These are phyloP conservation scores for Colletotrichum sp. DNA, from an alignment of 2,329 filamentous ascomycete genomes.

Conservation along the genomic window DNA sequence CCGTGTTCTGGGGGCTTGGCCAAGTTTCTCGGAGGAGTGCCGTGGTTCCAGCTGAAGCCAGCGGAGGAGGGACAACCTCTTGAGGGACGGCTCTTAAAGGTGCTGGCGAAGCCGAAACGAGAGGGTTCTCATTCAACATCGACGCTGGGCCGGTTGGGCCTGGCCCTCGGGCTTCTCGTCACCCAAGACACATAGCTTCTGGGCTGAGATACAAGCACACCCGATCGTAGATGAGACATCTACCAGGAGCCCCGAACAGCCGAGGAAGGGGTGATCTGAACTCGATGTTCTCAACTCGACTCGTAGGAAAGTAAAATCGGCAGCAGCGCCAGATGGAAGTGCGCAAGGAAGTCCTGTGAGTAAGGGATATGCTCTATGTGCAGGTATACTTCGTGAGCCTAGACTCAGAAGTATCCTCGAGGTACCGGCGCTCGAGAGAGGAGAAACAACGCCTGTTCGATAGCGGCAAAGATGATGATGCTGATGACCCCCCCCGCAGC, in stretches of 20 bases:
- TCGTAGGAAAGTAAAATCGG: not conserved
- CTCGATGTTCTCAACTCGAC: not conserved
- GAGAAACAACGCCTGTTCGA: not conserved
- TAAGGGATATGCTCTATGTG: not conserved
- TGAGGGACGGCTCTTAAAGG: not conserved
- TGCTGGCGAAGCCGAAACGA: rapidly evolving
- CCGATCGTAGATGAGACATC: not conserved
- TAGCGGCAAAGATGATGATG: not conserved
- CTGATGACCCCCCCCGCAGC: not conserved
- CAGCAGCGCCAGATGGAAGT: not conserved
- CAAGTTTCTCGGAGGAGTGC: not conserved
- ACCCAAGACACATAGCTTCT: not conserved
- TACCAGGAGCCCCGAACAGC: not conserved
- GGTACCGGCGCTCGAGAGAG: not conserved
- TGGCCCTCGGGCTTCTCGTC: not conserved
- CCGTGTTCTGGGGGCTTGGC: no score
- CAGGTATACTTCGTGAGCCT: no score
- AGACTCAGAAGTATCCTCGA: not conserved
- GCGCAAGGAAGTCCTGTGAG: not conserved
- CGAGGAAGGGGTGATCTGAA: not conserved
- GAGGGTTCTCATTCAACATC: not conserved
- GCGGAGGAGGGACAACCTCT: not conserved
- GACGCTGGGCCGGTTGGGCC: not conserved
- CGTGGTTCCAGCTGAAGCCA: not conserved
- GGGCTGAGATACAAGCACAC: not conserved